Conservation (phyloP, 2,329 filamentous ascomycete species). For the Ascochyta lentis region DNA sequence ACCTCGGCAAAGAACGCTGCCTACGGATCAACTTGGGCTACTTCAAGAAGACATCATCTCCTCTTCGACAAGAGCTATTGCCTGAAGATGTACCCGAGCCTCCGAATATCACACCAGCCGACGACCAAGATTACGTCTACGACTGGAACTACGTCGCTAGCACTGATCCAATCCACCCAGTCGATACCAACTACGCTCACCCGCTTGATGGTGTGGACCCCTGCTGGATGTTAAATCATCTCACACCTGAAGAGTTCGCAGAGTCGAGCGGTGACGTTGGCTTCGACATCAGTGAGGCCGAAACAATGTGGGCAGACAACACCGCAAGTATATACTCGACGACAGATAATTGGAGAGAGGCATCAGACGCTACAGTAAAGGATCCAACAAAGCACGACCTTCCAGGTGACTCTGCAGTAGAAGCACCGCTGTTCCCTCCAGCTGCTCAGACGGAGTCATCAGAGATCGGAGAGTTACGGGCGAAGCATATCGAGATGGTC, state of each 20-base stretch:
- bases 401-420: neutral
- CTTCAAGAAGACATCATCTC: slow-evolving; percentile 12
- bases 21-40: slow-evolving; percentile 9
- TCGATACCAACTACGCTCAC: slow-evolving; percentile 22
- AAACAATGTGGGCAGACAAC: slow-evolving; percentile 13
- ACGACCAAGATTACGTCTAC: slow-evolving; percentile 17
- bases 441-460: neutral
- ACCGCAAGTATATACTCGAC: neutral
- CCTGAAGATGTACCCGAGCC: slow-evolving; percentile 26
- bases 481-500: neutral
- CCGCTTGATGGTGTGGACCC: slow-evolving; percentile 20
- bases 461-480: neutral
- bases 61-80: slow-evolving; percentile 23
- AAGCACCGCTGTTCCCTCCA: neutral
- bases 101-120: neutral
- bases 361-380: neutral
- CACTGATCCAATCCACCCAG: slow-evolving; percentile 34
- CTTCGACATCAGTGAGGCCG: slow-evolving; percentile 5
- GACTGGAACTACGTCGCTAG: slow-evolving; percentile 28
- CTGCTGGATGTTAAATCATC: slow-evolving; percentile 17
- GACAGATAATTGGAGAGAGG: neutral
- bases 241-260: slow-evolving; percentile 12
- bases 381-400: neutral
- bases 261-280: neutral
- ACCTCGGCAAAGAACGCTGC: slow-evolving; percentile 6